These are phyloP conservation scores for Wallacemonas sp. DNA, from an alignment of 208 protist species.

Conservation along the genomic window DNA sequence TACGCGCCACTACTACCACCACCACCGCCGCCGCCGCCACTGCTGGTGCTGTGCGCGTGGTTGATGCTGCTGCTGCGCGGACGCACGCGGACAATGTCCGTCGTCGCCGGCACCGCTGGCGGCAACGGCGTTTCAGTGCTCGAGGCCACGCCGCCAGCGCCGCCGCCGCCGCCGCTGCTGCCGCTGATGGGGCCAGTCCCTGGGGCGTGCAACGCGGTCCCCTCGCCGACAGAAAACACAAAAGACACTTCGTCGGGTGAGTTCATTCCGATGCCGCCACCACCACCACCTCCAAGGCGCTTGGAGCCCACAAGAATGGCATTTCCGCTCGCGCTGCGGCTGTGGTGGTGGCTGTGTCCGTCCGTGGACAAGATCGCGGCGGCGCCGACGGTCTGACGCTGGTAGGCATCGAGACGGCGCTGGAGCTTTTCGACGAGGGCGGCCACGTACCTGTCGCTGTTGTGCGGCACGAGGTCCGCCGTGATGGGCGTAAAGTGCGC, in stretches of 20 bases:
- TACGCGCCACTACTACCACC: conserved; percentile 25
- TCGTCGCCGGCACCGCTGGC: neutral
- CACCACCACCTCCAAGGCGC: neutral
- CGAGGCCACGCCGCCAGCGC: neutral
- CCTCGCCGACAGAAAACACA: conserved; percentile 5
- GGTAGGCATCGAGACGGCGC: conserved; percentile 13
- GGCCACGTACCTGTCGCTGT: conserved; percentile 1
- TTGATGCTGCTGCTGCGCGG: neutral
- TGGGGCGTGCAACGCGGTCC: neutral
- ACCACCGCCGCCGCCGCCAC: too few relatives aligned
- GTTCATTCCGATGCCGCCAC: neutral
- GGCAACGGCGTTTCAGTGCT: neutral
- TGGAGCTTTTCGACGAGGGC: conserved; percentile 15
- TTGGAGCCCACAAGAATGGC: neutral
- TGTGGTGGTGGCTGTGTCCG: conserved; percentile 4
- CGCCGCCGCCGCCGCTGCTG: neutral
- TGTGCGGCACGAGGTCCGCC: neutral
- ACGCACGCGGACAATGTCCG: conserved; percentile 2
- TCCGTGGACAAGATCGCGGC: too few relatives aligned
- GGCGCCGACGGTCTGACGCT: neutral
- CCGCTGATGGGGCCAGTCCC: neutral
- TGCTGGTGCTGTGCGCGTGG: conserved; percentile 6
- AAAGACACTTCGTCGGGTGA: conserved; percentile 9
- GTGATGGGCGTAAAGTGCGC: neutral
- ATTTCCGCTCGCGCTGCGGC: conserved; percentile 11